Evolutionary conservation across 2,329 filamentous ascomycete genomes (phyloP).

Genomic region (Phaeoacremonium minimum): DNA sequence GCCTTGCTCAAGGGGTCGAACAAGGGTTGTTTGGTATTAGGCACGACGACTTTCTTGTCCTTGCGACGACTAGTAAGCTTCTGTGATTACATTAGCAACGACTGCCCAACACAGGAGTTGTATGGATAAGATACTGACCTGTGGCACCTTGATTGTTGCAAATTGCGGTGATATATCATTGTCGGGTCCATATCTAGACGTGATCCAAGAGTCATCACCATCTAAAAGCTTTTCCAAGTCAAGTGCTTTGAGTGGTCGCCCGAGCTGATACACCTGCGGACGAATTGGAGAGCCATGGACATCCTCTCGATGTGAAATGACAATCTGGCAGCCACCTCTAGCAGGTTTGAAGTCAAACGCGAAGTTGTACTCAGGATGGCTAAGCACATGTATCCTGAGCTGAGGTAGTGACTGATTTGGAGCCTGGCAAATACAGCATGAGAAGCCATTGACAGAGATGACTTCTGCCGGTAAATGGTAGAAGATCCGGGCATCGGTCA

Average conservation of each 20-base stretch:
- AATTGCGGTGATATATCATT: constrained; percentile 22
- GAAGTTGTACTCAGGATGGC: constrained; percentile 39
- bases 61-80: constrained; percentile 8
- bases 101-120: not conserved
- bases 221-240: constrained; percentile 37
- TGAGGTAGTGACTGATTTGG: constrained; percentile 41
- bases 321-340: constrained; percentile 32
- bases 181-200: constrained; percentile 33
- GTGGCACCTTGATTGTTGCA: not conserved
- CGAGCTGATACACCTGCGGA: constrained; percentile 35
- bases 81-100: constrained; percentile 2
- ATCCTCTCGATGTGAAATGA: constrained; percentile 25
- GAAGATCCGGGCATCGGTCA: constrained; percentile 36
- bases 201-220: constrained; percentile 42
- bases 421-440: constrained; percentile 47
- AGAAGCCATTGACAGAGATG: constrained; percentile 41
- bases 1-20: constrained; percentile 55
- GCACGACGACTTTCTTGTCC: constrained; percentile 36
- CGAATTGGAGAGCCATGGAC: constrained; percentile 10
- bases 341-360: constrained; percentile 32
- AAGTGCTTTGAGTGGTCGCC: constrained; percentile 35
- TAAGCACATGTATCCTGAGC: constrained; percentile 43
- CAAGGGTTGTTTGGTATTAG: constrained; percentile 46
- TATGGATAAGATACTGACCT: not conserved
- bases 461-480: constrained; percentile 40